Evolutionary conservation across 805 yeast species (phyloP).

Genomic region (Ogataea ganodermae): DNA sequence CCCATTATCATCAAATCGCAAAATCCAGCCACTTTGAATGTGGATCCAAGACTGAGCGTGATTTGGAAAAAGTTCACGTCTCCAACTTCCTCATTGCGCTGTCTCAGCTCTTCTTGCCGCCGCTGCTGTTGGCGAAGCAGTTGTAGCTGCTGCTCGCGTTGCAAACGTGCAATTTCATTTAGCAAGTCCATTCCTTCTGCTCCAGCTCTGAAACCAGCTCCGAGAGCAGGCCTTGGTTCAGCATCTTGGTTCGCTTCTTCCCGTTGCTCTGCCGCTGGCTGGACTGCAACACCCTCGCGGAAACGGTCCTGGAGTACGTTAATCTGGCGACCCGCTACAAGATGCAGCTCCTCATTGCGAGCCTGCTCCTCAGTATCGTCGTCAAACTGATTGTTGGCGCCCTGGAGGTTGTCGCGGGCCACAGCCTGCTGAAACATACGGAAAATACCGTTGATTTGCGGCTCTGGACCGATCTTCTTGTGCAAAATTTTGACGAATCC

Average conservation of each 20-base stretch:
- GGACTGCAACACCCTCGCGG: not conserved
- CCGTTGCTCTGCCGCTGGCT: not conserved
- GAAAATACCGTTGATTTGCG: slow-evolving; percentile 39
- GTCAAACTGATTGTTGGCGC: slow-evolving; percentile 14
- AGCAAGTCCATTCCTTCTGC: slow-evolving; percentile 10
- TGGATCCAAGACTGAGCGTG: slow-evolving; percentile 16
- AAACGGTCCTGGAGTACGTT: not conserved
- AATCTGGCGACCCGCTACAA: slow-evolving; percentile 2
- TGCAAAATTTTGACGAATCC: slow-evolving; percentile 62
- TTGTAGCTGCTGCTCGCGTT: slow-evolving; percentile 13
- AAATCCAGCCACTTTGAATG: slow-evolving; percentile 24
- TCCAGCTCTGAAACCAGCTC: no score
- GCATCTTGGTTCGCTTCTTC: no score
- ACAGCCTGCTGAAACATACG: slow-evolving; percentile 19
- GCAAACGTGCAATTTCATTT: slow-evolving; percentile 15
- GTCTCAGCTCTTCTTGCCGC: slow-evolving; percentile 8
- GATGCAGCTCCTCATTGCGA: slow-evolving; percentile 2
- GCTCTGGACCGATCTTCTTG: slow-evolving; percentile 60
- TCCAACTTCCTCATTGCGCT: not conserved
- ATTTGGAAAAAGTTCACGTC: slow-evolving; percentile 18
- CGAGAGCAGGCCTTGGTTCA: not conserved
- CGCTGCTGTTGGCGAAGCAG: slow-evolving; percentile 11
- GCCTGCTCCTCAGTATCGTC: slow-evolving; percentile 12
- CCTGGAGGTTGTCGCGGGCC: slow-evolving; percentile 25
- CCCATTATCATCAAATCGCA: slow-evolving; percentile 24